Evolutionary conservation across 768 basidiomycete species (phyloP), one percentile per base, ranked within the genome.

Genomic region (Royoungia palumana): DNA sequence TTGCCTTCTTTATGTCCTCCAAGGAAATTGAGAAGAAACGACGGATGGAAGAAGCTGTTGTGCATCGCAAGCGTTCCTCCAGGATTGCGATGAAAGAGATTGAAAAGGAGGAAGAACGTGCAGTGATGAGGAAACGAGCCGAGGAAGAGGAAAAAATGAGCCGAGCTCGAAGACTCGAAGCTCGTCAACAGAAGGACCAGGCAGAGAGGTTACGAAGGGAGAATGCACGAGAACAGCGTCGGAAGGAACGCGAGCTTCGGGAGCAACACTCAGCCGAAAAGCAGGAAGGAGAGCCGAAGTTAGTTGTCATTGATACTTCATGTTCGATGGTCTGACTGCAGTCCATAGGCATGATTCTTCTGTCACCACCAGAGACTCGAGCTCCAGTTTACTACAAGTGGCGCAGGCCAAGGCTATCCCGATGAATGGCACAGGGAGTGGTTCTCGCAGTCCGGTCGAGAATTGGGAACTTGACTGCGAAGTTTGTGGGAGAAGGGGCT

Each of bases 401-500:
- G 52, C 42, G 45, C 47, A 56, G 46, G 49, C 22, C 10, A 28
- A 35, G 19, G 42, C 42, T 16, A 17, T 16, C 24, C 54, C 56
- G 11, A 43, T 49, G 17, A 66, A 67, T 48, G 65, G 67, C 27
- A 54, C 54, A n/a, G 58, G 65, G 11, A 76, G 70, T 51, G 79
- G 78, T 16, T 73, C 78, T 11, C 77, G 77, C 35, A 79, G 78
- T 6, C 79, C 82, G 27, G 67, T 70, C 17, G 87, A 83, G 43
- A 80, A 85, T 49, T 94, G 93, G 93, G 83, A 89, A 48, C 70
- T 96, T 20, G 85, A 89, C 60, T 96, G 93, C 62, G 93, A 95
- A 62, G 76, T 95, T 32, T 96, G 93, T 64, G 75, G 75, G 46
- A 78, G 78, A 51, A 74, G 72, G 21, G 90, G 90, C 9, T 68